phyloP scores from a whole-genome alignment of 768 basidiomycete species.

The Termitomyces sp. region DNA sequence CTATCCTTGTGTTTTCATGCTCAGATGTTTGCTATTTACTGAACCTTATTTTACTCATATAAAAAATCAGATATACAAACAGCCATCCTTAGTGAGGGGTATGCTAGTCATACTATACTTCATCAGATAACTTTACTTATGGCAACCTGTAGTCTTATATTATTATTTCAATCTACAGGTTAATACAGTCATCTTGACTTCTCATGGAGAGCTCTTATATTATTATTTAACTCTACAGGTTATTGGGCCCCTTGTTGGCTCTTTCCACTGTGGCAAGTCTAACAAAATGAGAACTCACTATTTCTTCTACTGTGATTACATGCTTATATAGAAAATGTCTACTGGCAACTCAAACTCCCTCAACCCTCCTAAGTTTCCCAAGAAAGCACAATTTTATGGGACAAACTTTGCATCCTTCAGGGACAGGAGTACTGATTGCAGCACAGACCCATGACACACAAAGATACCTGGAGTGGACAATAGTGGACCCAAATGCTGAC shows the following conservation, averaged over 20 bases:
- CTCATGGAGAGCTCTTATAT: neutral
- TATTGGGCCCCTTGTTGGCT: too few relatives aligned
- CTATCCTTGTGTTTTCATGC: neutral
- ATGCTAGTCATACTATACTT: too few relatives aligned
- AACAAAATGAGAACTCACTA: neutral
- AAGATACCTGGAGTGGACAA: neutral
- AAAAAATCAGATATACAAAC: too few relatives aligned
- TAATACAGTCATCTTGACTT: neutral
- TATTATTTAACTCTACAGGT: neutral
- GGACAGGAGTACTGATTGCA: neutral
- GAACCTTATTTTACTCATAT: neutral
- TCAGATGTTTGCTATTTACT: neutral
- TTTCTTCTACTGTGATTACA: neutral
- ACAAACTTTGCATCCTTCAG: neutral
- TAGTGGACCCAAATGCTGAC: neutral
- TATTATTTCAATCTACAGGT: too few relatives aligned
- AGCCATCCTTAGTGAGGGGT: too few relatives aligned
- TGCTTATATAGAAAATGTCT: neutral
- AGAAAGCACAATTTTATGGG: neutral
- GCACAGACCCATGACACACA: neutral
- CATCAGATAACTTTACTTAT: too few relatives aligned
- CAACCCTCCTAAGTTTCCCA: neutral
- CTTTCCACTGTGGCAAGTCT: too few relatives aligned
- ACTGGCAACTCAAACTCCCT: neutral
- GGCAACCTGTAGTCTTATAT: too few relatives aligned